Evolutionary conservation across 2,329 filamentous ascomycete genomes (phyloP), one percentile per base, ranked within the genome.

Genomic region (Microsporum audouinii): DNA sequence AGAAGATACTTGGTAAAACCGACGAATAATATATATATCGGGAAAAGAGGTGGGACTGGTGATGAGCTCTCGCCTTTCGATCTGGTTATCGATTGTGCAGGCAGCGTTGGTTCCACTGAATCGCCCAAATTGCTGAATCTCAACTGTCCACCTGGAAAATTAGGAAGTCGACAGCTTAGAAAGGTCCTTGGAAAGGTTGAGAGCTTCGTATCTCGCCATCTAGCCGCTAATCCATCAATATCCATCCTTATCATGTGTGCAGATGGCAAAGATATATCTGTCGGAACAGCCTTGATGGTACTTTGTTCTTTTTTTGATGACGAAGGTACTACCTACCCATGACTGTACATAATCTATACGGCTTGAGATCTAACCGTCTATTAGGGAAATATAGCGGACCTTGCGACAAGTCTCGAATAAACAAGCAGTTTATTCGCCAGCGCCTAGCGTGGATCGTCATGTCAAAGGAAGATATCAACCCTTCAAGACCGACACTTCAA

Each of bases 391-490:
- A 71, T 56, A 66, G 66, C 64, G 65, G 65, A 36, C 66, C 65
- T 36, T 66, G 68, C 41, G 64, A 57, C 58, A 68, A 68, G 53
- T 66, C 65, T 36, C 57, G 62, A 7, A 77, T 92, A 56, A 86
- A 84, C 71, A 97, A 99, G 74, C 78, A 80, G 6, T 79, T 87
- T 57, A 91, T 97, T 70, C 87, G 88, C 67, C 83, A 85, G 66
- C 82, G 86, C 59, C 78, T 97, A 36, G 87, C 88, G n/a, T 88
- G 86, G 78, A 88, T 97, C 67, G 89, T 92, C 73, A 87, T 85
- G 3, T 84, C 83, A 0, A 86, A 87, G 70, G 87, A 91, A 0
- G 85, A 88, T 66, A 88, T 87, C 1, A 95, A 95, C 70, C 91
- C 92, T 0, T 91, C 86, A 64, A 80, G 94, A 39, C 82, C 88